phyloP scores from a whole-genome alignment of 1,284 basidiomycete genomes.

The Malassezia equina region DNA sequence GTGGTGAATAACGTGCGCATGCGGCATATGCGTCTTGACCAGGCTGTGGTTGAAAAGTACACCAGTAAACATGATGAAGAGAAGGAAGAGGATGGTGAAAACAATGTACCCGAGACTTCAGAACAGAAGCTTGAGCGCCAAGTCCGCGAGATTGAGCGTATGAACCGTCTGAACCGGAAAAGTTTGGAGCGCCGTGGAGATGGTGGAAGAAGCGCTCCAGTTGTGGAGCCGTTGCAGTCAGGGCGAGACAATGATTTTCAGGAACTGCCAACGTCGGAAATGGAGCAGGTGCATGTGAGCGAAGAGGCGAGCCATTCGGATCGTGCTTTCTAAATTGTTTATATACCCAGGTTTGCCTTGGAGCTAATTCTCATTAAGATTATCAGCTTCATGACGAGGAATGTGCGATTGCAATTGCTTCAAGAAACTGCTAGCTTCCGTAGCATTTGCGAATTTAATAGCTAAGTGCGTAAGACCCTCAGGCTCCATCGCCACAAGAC shows the following conservation, averaged over 20 bases:
- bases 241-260: not conserved
- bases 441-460: constrained; percentile 25
- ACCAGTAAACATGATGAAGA: constrained; percentile 13
- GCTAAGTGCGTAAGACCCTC: constrained; percentile 36
- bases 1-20: constrained; percentile 39
- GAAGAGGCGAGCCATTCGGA: not conserved
- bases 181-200: constrained; percentile 13
- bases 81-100: not conserved
- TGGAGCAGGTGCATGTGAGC: not conserved
- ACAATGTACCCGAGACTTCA: not conserved
- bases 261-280: not conserved
- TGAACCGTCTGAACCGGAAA: constrained; percentile 16
- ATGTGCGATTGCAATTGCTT: constrained; percentile 4
- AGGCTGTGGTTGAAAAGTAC: constrained; percentile 43
- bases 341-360: not conserved
- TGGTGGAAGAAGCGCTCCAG: not conserved
- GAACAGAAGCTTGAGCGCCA: constrained; percentile 1
- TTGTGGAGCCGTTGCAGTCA: not conserved
- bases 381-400: not conserved
- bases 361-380: not conserved
- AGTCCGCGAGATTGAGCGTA: not conserved
- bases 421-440: constrained; percentile 5
- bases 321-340: not conserved
- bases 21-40: constrained; percentile 41
- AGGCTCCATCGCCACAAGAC: constrained; percentile 41